A percentile compares a stretch with the other conserved stretches of the same genome.
These are phyloP conservation scores for Laburnicola sp. DNA, from an alignment of 2,329 filamentous ascomycete species.

Conservation along the genomic window DNA sequence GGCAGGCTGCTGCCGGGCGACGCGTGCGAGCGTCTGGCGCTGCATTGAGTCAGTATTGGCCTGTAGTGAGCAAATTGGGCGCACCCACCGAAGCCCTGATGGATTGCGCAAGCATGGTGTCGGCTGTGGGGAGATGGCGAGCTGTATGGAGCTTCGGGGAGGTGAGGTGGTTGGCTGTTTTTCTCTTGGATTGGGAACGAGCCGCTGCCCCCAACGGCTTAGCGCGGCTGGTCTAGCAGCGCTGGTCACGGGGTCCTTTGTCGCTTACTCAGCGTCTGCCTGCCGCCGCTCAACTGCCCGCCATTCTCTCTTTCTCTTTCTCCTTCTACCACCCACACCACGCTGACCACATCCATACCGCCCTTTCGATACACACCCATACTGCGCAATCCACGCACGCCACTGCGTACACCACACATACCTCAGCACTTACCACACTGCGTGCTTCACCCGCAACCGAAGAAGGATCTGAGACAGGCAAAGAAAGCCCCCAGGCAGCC, in stretches of 20 bases:
- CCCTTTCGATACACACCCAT: no score
- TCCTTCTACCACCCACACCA: conserved; percentile 21
- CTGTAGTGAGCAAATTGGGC: conserved; percentile 7
- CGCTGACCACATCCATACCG: conserved; percentile 16
- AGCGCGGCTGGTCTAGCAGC: conserved; percentile 13
- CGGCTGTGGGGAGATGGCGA: conserved; percentile 32
- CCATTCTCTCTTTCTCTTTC: conserved; percentile 8
- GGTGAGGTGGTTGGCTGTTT: conserved; percentile 22
- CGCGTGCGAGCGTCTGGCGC: conserved; percentile 65
- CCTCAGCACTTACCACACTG: no score
- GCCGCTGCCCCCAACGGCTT: conserved; percentile 23
- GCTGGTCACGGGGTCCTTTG: background rate
- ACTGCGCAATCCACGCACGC: no score
- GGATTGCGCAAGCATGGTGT: conserved; percentile 63
- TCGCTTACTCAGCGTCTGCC: conserved; percentile 3
- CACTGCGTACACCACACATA: no score
- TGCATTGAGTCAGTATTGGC: conserved; percentile 44
- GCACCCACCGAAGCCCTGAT: conserved; percentile 63
- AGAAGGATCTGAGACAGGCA: no score
- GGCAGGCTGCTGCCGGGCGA: conserved; percentile 60
- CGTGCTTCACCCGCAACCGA: no score
- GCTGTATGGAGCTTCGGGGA: conserved; percentile 38
- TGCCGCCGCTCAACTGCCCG: background rate
- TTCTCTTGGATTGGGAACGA: conserved; percentile 25
- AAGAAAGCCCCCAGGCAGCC: no score